Base-by-base conservation (phyloP, 345 rosid species). In the Streptanthus diversifolius region DNA sequence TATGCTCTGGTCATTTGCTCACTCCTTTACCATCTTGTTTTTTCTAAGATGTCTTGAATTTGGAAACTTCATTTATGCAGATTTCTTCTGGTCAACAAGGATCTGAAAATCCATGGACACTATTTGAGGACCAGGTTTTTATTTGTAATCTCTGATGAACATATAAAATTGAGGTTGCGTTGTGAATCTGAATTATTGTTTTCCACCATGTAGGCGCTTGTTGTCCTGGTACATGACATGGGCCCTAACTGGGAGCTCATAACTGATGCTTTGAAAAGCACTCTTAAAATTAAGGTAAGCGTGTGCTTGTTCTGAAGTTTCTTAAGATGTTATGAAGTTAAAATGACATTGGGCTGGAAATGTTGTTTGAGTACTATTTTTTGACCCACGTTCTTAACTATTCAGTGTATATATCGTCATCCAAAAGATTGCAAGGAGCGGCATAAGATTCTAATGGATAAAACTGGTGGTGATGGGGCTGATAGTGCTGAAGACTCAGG, bases 161-260 rank as follows among this genome's bases (percentile, higher is more conserved):
- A 66, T 32, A 35, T 3, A 63, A 7, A 43, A 68, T 67, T 63
- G 44, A 36, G 57, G 17, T 44, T 76, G 56, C 27, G 33, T 39
- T 68, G 55, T 48, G 58, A 54, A 25, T 64, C 52, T 44, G 61
- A 44, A 41, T 64, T 66, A 37, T 47, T 17, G 47, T 51, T 67
- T 35, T 52, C 61, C 64, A 21, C 71, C 64, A 68, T 36, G 56
- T 76, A 95, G 99, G 99, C 98, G 37, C 97, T 95, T 78, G 93
- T 95, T 58, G 99, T 91, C 76, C 90, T 90, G 72, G 98, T 91
- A 41, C 99, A 95, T 70, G 99, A 95, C 75, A 84, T 95, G 97
- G 99, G 99, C 76, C 99, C 97, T 55, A 91, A 90, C 64, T 95
- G 99, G 98, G 97, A 89, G 86, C 87, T 95, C 83, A 86, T 95